Evolutionary conservation across 768 basidiomycete genomes (phyloP).

Genomic region (Boletus pseudo-olivaceus): DNA sequence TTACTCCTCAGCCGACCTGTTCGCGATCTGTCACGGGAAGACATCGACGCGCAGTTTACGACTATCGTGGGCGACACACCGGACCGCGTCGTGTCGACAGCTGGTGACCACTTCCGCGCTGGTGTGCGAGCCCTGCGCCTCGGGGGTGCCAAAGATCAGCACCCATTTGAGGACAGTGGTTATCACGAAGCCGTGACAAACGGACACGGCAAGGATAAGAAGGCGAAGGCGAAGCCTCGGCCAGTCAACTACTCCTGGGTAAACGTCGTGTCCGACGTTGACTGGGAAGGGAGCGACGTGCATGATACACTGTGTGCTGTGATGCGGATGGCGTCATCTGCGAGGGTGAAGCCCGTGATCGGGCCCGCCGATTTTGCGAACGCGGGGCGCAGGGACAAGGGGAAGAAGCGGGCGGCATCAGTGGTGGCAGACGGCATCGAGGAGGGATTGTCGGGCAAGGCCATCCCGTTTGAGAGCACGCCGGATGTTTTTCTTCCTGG

Average conservation of each 20-base stretch:
- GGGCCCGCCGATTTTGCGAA: constrained; percentile 22
- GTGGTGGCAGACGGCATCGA: constrained; percentile 13
- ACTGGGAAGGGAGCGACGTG: constrained; percentile 79
- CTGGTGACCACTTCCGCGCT: constrained; percentile 69
- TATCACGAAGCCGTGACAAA: constrained; percentile 21
- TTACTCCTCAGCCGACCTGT: constrained; percentile 46
- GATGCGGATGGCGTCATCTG: constrained; percentile 35
- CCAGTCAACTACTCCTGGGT: constrained; percentile 78
- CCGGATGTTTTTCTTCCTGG: constrained; percentile 29
- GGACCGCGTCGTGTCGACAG: constrained; percentile 60
- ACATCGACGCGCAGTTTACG: constrained; percentile 57
- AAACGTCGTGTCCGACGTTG: constrained; percentile 74
- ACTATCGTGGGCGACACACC: constrained; percentile 75
- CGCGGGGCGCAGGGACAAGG: constrained; percentile 20
- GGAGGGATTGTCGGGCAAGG: constrained; percentile 23
- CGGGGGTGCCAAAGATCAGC: constrained; percentile 27
- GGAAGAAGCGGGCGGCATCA: constrained; percentile 22
- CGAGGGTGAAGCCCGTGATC: constrained; percentile 29
- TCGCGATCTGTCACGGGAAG: constrained; percentile 29
- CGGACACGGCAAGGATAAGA: constrained; percentile 28
- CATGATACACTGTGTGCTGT: constrained; percentile 46
- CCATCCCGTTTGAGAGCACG: constrained; percentile 35
- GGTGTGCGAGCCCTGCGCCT: constrained; percentile 59
- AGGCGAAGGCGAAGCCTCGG: constrained; percentile 33
- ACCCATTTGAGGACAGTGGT: constrained; percentile 25